Conservation (phyloP, 2,329 filamentous ascomycete genomes). For the Lachnellula occidentalis region DNA sequence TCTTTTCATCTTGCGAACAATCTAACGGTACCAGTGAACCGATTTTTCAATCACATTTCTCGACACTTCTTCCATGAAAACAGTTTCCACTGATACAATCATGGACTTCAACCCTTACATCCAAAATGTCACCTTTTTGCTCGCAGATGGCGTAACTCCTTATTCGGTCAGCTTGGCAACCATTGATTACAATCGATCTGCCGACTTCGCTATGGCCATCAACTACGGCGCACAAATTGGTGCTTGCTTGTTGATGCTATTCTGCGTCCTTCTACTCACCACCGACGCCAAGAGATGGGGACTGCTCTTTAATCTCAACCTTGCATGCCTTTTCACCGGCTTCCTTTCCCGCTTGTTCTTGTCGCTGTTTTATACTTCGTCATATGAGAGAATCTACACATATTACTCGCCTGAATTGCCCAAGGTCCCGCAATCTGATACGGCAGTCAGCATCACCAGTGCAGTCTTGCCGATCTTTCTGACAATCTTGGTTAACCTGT, state of each 20-base stretch:
- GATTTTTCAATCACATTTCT: background rate
- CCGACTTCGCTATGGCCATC: slow-evolving; percentile 45
- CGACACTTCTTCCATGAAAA: background rate
- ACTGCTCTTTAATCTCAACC: slow-evolving; percentile 55
- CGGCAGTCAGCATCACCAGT: slow-evolving; percentile 42
- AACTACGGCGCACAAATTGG: slow-evolving; percentile 57
- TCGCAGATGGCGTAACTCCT: slow-evolving; percentile 36
- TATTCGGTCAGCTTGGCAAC: slow-evolving; percentile 37
- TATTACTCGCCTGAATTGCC: slow-evolving; percentile 43
- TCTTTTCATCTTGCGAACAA: too few species aligned
- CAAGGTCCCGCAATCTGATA: slow-evolving; percentile 36
- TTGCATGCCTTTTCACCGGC: slow-evolving; percentile 49
- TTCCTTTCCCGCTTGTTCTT: slow-evolving; percentile 44
- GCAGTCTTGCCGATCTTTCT: slow-evolving; percentile 47
- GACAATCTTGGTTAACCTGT: slow-evolving; percentile 49
- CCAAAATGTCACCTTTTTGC: slow-evolving; percentile 45
- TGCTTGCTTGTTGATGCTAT: slow-evolving; percentile 49
- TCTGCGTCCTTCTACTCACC: slow-evolving; percentile 55
- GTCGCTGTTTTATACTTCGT: slow-evolving; percentile 45
- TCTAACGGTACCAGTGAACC: background rate
- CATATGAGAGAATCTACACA: slow-evolving; percentile 46
- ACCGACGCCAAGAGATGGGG: slow-evolving; percentile 51
- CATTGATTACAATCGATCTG: slow-evolving; percentile 41
- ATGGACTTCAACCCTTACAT: slow-evolving; percentile 43
- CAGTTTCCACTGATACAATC: background rate